Conservation (phyloP, 192 early-diverging fungal genomes). For the Helicostylum pulchrum region DNA sequence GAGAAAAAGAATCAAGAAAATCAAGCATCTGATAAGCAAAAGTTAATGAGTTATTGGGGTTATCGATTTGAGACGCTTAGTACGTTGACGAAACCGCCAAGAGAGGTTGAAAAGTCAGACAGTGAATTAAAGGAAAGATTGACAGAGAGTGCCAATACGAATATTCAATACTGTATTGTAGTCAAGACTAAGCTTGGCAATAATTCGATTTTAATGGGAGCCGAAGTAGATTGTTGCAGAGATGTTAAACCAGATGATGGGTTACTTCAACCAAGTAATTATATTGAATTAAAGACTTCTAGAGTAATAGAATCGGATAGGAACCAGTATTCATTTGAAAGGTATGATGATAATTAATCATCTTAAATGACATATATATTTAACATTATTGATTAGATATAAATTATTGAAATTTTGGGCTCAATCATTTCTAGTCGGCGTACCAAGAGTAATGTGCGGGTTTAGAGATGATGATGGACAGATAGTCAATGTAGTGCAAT, state of each 20-base stretch:
- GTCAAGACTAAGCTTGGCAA: constrained; percentile 72
- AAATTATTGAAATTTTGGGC: constrained; percentile 93
- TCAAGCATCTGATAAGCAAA: constrained; percentile 50
- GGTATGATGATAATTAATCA: constrained; percentile 34
- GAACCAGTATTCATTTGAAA: constrained; percentile 59
- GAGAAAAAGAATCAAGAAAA: constrained; percentile 36
- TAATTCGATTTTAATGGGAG: constrained; percentile 76
- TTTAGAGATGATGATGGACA: constrained; percentile 77
- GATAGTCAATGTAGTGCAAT: constrained; percentile 52
- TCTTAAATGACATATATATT: background rate
- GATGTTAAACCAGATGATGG: constrained; percentile 36
- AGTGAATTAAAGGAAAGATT: constrained; percentile 43
- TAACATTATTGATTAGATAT: constrained; percentile 46
- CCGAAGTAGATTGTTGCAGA: constrained; percentile 88
- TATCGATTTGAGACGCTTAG: constrained; percentile 86
- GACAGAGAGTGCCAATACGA: constrained; percentile 65
- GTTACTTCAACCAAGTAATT: constrained; percentile 49
- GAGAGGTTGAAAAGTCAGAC: constrained; percentile 35
- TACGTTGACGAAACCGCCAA: constrained; percentile 58
- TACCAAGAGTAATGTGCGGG: constrained; percentile 79
- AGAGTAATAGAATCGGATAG: constrained; percentile 48
- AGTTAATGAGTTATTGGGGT: constrained; percentile 80
- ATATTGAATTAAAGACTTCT: constrained; percentile 91
- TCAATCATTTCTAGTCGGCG: constrained; percentile 89
- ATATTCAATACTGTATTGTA: constrained; percentile 87